Evolutionary conservation across 768 basidiomycete genomes (phyloP).

Genomic region (Crassisporium funariophilum): DNA sequence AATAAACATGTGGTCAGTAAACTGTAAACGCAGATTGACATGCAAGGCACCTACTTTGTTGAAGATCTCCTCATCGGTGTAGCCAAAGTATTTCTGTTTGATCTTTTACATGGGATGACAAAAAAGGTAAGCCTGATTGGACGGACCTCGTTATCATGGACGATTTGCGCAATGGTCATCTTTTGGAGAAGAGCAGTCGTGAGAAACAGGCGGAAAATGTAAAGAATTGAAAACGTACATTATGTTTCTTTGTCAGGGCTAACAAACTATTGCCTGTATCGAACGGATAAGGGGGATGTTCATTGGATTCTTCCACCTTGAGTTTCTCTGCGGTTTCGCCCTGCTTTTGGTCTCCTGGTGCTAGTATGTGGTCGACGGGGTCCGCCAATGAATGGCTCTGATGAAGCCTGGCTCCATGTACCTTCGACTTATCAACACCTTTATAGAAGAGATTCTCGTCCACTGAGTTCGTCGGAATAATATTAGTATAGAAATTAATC

Average conservation of each 20-base stretch:
- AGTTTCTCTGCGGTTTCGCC: neutral
- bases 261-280: slow-evolving; percentile 75
- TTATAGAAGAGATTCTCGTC: slow-evolving; percentile 97
- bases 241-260: slow-evolving; percentile 75
- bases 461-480: too few species aligned
- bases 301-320: slow-evolving; percentile 16
- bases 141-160: slow-evolving; percentile 83
- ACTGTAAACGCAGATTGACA: neutral
- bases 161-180: slow-evolving; percentile 94
- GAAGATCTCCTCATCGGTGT: slow-evolving; percentile 73
- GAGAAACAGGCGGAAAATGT: too few species aligned
- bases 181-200: too few species aligned
- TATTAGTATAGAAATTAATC: slow-evolving; percentile 1
- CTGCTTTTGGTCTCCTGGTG: slow-evolving; percentile 1
- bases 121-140: neutral
- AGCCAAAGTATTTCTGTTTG: slow-evolving; percentile 61
- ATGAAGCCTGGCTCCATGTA: slow-evolving; percentile 79
- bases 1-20: neutral
- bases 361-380: slow-evolving; percentile 23
- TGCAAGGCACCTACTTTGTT: slow-evolving; percentile 51
- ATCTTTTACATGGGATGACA: neutral
- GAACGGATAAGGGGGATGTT: slow-evolving; percentile 84
- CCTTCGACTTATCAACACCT: slow-evolving; percentile 79
- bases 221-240: slow-evolving; percentile 52
- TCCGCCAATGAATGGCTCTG: slow-evolving; percentile 54